A percentile compares a stretch with the other conserved stretches of the same genome.
phyloP scores from a whole-genome alignment of 1,284 basidiomycete genomes.

The Xanthoconium separans region DNA sequence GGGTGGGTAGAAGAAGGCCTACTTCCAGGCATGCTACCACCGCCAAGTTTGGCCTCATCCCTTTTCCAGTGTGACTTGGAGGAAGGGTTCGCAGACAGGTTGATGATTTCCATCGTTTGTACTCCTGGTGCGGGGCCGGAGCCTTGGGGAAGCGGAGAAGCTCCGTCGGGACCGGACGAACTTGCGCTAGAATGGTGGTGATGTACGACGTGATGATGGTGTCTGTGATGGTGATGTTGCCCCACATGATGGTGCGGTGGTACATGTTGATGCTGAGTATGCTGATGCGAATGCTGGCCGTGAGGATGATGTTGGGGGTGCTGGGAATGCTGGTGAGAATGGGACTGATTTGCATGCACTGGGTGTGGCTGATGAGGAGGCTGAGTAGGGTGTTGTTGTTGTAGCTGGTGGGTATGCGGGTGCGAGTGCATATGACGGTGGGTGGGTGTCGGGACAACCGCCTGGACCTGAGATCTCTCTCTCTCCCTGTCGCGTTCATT shows the following conservation, averaged over 20 bases:
- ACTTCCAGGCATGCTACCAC: conserved; percentile 31
- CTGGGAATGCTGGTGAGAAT: conserved; percentile 27
- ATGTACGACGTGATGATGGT: conserved; percentile 47
- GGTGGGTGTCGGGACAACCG: conserved; percentile 21
- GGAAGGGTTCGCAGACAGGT: conserved; percentile 27
- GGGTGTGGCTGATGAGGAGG: conserved; percentile 20
- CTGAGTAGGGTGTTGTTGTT: conserved; percentile 22
- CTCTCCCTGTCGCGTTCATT: conserved; percentile 34
- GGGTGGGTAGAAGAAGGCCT: conserved; percentile 33
- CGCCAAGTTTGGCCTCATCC: conserved; percentile 24
- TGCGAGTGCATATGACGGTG: conserved; percentile 29
- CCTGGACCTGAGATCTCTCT: conserved; percentile 30
- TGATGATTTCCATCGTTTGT: conserved; percentile 34
- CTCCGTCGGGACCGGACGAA: conserved; percentile 20
- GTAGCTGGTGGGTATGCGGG: conserved; percentile 23
- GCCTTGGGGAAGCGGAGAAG: conserved; percentile 18
- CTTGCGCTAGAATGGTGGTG: conserved; percentile 37
- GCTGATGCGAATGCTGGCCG: conserved; percentile 28
- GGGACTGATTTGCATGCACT: conserved; percentile 24
- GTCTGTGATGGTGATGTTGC: conserved; percentile 40
- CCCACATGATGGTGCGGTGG: conserved; percentile 31
- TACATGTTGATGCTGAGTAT: conserved; percentile 36
- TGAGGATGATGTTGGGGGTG: conserved; percentile 34
- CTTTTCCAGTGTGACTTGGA: conserved; percentile 32
- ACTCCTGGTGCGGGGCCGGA: conserved; percentile 29